Conservation (phyloP, 371 early-diverging fungal species). For the Syncephalis fuscata region DNA sequence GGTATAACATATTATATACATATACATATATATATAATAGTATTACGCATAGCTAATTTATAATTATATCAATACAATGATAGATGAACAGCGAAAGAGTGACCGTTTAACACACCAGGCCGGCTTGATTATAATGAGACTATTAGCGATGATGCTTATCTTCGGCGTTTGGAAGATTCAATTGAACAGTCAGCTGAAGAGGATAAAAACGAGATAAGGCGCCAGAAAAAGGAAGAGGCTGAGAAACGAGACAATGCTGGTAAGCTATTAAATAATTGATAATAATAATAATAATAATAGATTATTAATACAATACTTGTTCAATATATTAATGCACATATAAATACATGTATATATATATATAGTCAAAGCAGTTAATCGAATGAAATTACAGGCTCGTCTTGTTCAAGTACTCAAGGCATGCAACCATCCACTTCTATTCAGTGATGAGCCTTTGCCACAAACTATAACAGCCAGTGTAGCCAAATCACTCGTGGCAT, state of each 20-base stretch:
- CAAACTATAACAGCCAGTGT: constrained; percentile 24
- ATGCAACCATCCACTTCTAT: constrained; percentile 91
- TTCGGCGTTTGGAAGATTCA: constrained; percentile 24
- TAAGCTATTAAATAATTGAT: too few species aligned
- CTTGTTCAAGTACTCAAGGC: constrained; percentile 92
- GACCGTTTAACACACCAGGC: too few species aligned
- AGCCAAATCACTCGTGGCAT: constrained; percentile 35
- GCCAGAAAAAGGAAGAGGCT: constrained; percentile 3
- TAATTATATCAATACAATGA: too few species aligned
- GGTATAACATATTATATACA: not conserved
- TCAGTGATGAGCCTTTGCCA: constrained; percentile 54
- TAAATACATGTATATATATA: not conserved
- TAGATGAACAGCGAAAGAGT: too few species aligned
- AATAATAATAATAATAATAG: too few species aligned
- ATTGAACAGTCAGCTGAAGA: not conserved
- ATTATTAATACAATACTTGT: too few species aligned
- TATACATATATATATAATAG: not conserved
- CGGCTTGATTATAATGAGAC: too few species aligned
- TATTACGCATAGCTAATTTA: too few species aligned
- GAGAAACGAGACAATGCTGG: constrained; percentile 9
- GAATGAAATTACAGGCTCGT: constrained; percentile 48
- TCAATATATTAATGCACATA: not conserved
- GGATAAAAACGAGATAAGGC: not conserved
- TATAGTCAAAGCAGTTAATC: not conserved
- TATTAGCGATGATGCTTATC: constrained; percentile 17